Evolutionary conservation across 2,329 filamentous ascomycete genomes (phyloP), one percentile per base, ranked within the genome.

Genomic region (Coniella lustricola): DNA sequence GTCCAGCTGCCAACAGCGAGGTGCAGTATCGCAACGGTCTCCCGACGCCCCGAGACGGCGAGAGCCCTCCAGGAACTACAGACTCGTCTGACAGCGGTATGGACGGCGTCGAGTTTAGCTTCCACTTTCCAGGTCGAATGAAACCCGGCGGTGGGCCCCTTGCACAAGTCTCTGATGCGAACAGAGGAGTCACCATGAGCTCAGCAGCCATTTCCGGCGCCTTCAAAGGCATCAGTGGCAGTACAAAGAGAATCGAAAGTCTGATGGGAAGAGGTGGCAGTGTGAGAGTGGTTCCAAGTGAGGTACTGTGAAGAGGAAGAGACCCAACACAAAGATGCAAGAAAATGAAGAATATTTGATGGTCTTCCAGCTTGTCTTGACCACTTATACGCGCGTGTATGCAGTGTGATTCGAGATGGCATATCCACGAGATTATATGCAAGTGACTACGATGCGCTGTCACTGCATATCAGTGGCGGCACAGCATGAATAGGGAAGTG

Each of bases 151-250:
- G 54, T 2, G 55, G 54, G 36, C 60, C 64, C 29, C 60, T 75
- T 44, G 63, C 65, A 21, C 64, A 73, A 29, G 63, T 72, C 29
- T 68, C 73, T 5, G 69, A 74, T 55, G 64, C 60, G 40, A 75
- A 76, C 54, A 64, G 68, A 32, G 73, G 72, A 14, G 71, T 74
- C 39, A 71, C 72, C 20, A 60, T 25, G 14, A 16, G 21, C 13
- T n/a, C 20, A 5, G 21, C 20, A 16, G 37, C 61, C 31, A 70
- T 75, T 25, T 69, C 74, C 12, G 61, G 63, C 43, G 71, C 42
- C 18, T 53, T 46, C 31, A 46, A 39, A 16, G 49, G 22, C 2
- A 29, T 29, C 5, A 29, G 46, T 17, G 20, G 36, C n/a, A n/a
- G 32, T 13, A 34, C 38, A 40, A 48, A 41, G 9, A 42, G 35